Evolutionary conservation across 2,329 filamentous ascomycete species (phyloP).

Genomic region (Neonectria ditissima): DNA sequence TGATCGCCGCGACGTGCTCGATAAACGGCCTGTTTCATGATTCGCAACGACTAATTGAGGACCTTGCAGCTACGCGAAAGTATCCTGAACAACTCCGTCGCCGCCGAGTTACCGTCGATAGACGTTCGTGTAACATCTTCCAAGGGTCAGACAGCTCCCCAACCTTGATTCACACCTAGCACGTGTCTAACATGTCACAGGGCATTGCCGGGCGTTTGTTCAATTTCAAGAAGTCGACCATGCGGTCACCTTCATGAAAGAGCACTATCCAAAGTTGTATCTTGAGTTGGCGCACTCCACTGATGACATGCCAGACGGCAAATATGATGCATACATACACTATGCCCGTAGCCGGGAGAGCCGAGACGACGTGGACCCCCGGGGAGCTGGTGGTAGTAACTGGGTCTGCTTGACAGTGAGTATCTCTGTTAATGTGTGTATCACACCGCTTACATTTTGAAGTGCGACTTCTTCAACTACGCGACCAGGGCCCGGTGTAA

Average conservation of each 20-base stretch:
- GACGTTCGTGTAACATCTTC: slow-evolving; percentile 55
- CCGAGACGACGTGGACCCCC: slow-evolving; percentile 44
- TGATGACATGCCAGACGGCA: slow-evolving; percentile 55
- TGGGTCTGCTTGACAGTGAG: slow-evolving; percentile 53
- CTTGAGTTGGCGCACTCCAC: slow-evolving; percentile 52
- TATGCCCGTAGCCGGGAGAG: slow-evolving; percentile 55
- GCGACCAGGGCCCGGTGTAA: slow-evolving; percentile 54
- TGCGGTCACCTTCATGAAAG: slow-evolving; percentile 56
- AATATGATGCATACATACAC: slow-evolving; percentile 54
- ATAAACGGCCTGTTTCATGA: slow-evolving; percentile 30
- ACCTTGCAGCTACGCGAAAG: slow-evolving; percentile 51
- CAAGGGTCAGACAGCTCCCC: slow-evolving; percentile 44
- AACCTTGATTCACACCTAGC: background rate
- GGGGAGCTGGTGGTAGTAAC: slow-evolving; percentile 39
- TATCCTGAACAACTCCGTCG: slow-evolving; percentile 49
- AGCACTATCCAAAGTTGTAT: slow-evolving; percentile 55
- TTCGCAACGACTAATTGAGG: slow-evolving; percentile 43
- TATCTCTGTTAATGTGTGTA: background rate
- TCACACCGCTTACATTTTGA: slow-evolving; percentile 30
- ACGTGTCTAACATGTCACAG: slow-evolving; percentile 46
- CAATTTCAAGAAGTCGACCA: slow-evolving; percentile 56
- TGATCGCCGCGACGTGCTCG: slow-evolving; percentile 22
- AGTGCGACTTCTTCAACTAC: slow-evolving; percentile 58
- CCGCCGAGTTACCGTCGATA: slow-evolving; percentile 52
- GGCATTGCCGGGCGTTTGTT: slow-evolving; percentile 56